These are phyloP conservation scores for Ordospora pajunii DNA, from an alignment of 371 early-diverging fungal genomes.

Conservation along the genomic window DNA sequence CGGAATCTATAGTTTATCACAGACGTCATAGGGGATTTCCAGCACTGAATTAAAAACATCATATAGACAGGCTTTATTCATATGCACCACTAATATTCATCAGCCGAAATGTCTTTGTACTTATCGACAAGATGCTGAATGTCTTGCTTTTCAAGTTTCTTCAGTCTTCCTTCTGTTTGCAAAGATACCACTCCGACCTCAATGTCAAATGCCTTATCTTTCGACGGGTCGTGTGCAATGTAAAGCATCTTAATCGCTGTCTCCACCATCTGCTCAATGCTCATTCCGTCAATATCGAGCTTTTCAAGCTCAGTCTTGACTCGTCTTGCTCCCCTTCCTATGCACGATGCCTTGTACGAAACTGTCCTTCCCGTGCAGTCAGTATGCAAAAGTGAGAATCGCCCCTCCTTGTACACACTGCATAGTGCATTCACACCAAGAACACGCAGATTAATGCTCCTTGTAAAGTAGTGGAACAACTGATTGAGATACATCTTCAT, in stretches of 20 bases:
- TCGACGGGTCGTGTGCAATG: constrained; percentile 52
- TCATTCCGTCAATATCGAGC: constrained; percentile 38
- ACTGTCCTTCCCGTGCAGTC: constrained; percentile 49
- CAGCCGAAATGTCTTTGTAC: constrained; percentile 49
- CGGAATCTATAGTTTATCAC: constrained; percentile 57
- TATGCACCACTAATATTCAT: constrained; percentile 21
- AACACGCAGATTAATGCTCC: constrained; percentile 38
- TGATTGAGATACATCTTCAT: constrained; percentile 27
- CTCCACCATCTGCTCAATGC: constrained; percentile 50
- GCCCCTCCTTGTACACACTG: constrained; percentile 23
- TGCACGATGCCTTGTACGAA: constrained; percentile 46
- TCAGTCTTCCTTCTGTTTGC: constrained; percentile 35
- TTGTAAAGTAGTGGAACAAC: constrained; percentile 47
- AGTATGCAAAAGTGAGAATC: constrained; percentile 35
- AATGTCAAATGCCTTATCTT: constrained; percentile 58
- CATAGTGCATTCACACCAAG: constrained; percentile 58
- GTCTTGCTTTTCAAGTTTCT: constrained; percentile 15
- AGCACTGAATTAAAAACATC: no score
- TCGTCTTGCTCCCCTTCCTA: constrained; percentile 56
- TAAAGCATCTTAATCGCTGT: constrained; percentile 53
- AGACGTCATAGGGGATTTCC: constrained; percentile 35
- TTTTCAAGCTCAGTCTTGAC: constrained; percentile 62
- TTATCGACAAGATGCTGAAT: constrained; percentile 41
- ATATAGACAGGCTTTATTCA: no score
- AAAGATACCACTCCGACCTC: constrained; percentile 43